These are phyloP conservation scores for Candida berthetii DNA, from an alignment of 805 yeast genomes.

Conservation along the genomic window DNA sequence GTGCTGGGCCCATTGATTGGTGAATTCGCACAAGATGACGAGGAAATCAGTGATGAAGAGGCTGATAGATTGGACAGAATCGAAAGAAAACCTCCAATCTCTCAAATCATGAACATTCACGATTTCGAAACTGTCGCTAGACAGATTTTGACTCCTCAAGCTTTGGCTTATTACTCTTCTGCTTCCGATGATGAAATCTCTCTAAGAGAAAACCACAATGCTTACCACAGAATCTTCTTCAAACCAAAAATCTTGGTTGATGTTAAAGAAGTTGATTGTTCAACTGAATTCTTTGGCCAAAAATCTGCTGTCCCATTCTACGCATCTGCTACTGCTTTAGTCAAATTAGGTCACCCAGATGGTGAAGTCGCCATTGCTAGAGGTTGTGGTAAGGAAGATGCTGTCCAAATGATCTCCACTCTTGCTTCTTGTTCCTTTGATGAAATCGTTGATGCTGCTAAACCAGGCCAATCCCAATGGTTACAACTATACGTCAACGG, in stretches of 20 bases:
- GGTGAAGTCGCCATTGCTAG: slow-evolving; percentile 86
- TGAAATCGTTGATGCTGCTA: slow-evolving; percentile 71
- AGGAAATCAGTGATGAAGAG: slow-evolving; percentile 28
- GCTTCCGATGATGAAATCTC: slow-evolving; percentile 94
- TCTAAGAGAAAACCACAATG: slow-evolving; percentile 83
- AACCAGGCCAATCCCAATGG: slow-evolving; percentile 75
- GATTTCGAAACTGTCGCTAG: slow-evolving; percentile 89
- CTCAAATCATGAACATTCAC: slow-evolving; percentile 65
- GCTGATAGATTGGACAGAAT: slow-evolving; percentile 32
- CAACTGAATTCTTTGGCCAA: slow-evolving; percentile 73
- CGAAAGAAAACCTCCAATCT: slow-evolving; percentile 59
- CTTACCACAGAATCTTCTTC: slow-evolving; percentile 84
- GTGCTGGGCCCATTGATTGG: slow-evolving; percentile 51
- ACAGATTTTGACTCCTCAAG: slow-evolving; percentile 66
- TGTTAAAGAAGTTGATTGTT: slow-evolving; percentile 64
- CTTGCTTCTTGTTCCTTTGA: slow-evolving; percentile 84
- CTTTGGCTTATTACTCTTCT: slow-evolving; percentile 90
- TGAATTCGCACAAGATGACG: slow-evolving; percentile 29
- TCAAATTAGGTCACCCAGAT: slow-evolving; percentile 86
- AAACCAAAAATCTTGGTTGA: slow-evolving; percentile 80
- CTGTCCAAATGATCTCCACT: slow-evolving; percentile 90
- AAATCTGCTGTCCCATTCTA: slow-evolving; percentile 74
- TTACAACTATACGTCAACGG: slow-evolving; percentile 80
- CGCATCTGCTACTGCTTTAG: slow-evolving; percentile 87
- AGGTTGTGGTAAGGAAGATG: slow-evolving; percentile 67